Base-by-base conservation (phyloP, 768 basidiomycete species). In the Gymnopilus dilepis region DNA sequence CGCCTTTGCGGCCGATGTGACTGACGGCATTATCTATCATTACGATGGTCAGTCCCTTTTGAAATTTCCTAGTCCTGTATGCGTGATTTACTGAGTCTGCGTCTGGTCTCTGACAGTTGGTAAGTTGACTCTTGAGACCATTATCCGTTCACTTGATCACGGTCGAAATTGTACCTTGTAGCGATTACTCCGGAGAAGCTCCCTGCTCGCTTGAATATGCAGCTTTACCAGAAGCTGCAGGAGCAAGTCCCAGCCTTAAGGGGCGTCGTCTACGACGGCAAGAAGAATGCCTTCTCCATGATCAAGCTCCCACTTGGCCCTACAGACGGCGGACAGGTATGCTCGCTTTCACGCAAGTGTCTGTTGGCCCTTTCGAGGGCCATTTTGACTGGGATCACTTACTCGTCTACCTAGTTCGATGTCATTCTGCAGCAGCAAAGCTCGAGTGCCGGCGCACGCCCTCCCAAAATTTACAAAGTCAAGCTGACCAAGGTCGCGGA, bases 221-320 rank as follows among this genome's bases (percentile, higher is more conserved):
- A 86, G 11, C 71, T 94, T 0, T 86, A 94, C 55, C 78, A 81
- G 5, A 76, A 74, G 5, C 72, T 94, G 4, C 91, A 92, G 68
- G 77, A 73, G 2, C 70, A 77, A 0, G 77, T 82, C 1, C 84
- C 86, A 0, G 85, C 85, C 69, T 86, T 82, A 1, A 86, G 85
- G 2, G 84, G 80, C 4, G 87, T 80, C 11, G 89, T 84, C 1
- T 94, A 93, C 59, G 93, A 94, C 61, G 92, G 92, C 0, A 80
- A 88, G 21, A 94, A 93, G 72, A 94, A 94, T 59, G 72, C 80
- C 22, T 94, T 89, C 66, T 77, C 88, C 4, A 76, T 85, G 12
- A 77, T 80, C 28, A 76, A 80, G 56, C 75, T 94, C 6, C 80
- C 84, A 0, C 82, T 95, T 17, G 85, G 84, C n/a, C 77, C 78